Conservation (phyloP, 306 rosid species). For the Biancaea sappan region DNA sequence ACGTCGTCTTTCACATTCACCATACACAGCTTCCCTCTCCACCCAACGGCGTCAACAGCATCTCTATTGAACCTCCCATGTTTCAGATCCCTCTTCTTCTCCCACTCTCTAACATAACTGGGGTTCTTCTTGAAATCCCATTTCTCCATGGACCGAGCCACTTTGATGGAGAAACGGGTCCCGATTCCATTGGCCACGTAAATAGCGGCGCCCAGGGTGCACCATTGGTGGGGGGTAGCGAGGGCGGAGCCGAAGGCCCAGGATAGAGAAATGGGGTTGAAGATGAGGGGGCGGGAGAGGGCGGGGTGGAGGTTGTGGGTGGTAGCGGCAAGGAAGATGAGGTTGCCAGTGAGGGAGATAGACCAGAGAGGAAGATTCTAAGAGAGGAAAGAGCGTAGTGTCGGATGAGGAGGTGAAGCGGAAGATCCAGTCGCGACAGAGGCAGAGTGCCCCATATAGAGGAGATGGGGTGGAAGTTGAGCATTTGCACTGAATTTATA, state of each 20-base stretch:
- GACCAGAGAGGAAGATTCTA: constrained; percentile 72
- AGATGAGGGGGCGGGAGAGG: constrained; percentile 64
- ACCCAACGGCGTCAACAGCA: constrained; percentile 82
- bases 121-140: constrained; percentile 42
- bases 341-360: constrained; percentile 48
- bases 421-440: constrained; percentile 44
- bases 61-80: constrained; percentile 76
- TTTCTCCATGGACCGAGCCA: constrained; percentile 54
- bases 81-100: constrained; percentile 42
- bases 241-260: constrained; percentile 67
- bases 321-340: constrained; percentile 78
- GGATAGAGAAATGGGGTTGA: constrained; percentile 39
- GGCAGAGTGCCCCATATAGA: constrained; percentile 57
- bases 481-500: constrained; percentile 40
- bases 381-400: constrained; percentile 88
- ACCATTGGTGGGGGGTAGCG: constrained; percentile 73
- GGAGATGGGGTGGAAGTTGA: constrained; percentile 66
- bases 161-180: constrained; percentile 54
- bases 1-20: constrained; percentile 73
- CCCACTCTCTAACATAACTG: constrained; percentile 54
- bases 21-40: constrained; percentile 80
- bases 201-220: constrained; percentile 62
- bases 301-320: constrained; percentile 61
- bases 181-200: constrained; percentile 86
- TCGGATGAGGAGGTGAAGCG: constrained; percentile 51